Conservation (phyloP, 768 basidiomycete genomes). For the Gymnopilus junonius region DNA sequence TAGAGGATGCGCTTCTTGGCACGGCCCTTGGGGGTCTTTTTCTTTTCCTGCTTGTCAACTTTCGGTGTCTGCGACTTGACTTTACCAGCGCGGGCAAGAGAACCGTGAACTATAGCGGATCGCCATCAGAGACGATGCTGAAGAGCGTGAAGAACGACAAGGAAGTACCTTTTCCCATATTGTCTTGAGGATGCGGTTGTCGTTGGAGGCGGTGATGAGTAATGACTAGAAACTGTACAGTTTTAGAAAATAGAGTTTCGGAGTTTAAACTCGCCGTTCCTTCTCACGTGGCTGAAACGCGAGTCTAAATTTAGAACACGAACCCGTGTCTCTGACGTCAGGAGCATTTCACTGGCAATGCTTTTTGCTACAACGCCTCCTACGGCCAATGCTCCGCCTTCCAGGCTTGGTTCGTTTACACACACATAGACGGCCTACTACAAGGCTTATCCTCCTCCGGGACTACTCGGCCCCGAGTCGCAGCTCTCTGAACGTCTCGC, state of each 20-base stretch:
- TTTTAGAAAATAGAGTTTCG: constrained; percentile 42
- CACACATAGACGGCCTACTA: neutral
- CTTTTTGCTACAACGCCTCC: neutral
- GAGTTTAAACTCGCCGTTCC: constrained; percentile 8
- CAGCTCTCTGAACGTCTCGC: constrained; percentile 35
- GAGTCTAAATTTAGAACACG: neutral
- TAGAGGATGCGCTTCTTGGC: constrained; percentile 96
- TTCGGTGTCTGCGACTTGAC: constrained; percentile 98
- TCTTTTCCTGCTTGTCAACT: constrained; percentile 99
- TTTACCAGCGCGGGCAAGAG: constrained; percentile 99
- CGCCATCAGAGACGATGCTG: constrained; percentile 1
- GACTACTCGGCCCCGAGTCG: neutral
- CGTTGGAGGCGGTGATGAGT: constrained; percentile 34
- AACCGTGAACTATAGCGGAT: constrained; percentile 84
- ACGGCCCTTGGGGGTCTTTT: constrained; percentile 96
- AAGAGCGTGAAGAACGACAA: constrained; percentile 14
- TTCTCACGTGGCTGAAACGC: constrained; percentile 1
- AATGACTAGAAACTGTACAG: constrained; percentile 45
- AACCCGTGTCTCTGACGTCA: neutral
- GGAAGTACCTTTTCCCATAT: constrained; percentile 73
- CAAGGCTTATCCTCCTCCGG: neutral
- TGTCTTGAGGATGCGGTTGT: constrained; percentile 58
- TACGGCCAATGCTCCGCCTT: neutral
- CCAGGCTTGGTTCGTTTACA: neutral
- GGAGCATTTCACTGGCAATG: neutral